A percentile compares a stretch with the other conserved stretches of the same genome.
These are phyloP conservation scores for Penicillium sp. DNA, from an alignment of 2,329 filamentous ascomycete species.

Conservation along the genomic window DNA sequence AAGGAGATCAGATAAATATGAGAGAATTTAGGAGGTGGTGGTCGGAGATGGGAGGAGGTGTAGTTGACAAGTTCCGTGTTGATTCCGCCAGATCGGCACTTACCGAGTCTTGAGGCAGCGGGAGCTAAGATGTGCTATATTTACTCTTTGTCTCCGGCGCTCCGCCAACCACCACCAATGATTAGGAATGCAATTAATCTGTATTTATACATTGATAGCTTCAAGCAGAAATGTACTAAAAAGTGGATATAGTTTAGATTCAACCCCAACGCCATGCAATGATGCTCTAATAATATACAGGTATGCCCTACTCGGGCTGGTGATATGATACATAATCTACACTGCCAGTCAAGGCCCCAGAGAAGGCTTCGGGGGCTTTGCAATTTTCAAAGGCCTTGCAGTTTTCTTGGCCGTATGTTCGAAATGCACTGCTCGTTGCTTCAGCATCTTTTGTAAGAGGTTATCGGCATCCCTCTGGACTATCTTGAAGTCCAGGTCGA, in stretches of 20 bases:
- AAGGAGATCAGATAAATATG: background rate
- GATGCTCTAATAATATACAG: conserved; percentile 10
- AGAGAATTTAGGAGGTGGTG: conserved; percentile 7
- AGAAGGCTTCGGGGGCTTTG: background rate
- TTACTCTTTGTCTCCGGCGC: conserved; percentile 4
- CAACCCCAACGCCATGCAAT: conserved; percentile 9
- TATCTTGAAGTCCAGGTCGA: conserved; percentile 22
- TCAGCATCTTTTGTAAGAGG: conserved; percentile 11
- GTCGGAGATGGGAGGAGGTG: conserved; percentile 14
- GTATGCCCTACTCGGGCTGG: background rate
- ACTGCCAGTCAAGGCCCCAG: background rate
- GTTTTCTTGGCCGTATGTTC: background rate
- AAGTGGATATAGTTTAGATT: background rate
- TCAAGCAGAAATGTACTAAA: background rate
- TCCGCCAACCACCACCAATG: conserved; percentile 1
- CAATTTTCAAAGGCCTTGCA: background rate
- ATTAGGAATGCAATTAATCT: background rate
- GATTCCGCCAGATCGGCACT: conserved; percentile 34
- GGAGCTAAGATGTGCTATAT: conserved; percentile 21
- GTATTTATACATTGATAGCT: background rate
- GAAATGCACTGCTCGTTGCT: background rate
- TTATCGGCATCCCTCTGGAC: conserved; percentile 24
- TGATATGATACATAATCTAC: conserved; percentile 3
- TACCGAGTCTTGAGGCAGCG: conserved; percentile 33
- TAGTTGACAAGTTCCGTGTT: conserved; percentile 15